These are phyloP conservation scores for Kwoniella pini DNA, from an alignment of 768 basidiomycete species.

Conservation along the genomic window DNA sequence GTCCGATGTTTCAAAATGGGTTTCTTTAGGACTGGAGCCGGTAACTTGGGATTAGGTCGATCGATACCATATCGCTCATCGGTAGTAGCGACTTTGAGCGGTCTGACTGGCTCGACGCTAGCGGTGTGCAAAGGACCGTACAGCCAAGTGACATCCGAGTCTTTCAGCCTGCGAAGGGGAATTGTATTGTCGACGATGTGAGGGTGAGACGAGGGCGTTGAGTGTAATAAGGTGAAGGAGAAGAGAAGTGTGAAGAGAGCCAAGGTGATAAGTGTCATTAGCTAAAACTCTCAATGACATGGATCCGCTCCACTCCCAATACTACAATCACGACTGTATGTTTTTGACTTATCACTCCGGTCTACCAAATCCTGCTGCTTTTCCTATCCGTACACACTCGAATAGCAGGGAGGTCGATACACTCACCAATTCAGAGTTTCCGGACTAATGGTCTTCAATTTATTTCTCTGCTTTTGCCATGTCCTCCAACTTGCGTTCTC, in stretches of 20 bases:
- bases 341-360: no score
- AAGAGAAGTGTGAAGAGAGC: background rate
- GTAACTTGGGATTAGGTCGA: conserved; percentile 24
- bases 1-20: conserved; percentile 96
- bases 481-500: conserved; percentile 99
- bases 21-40: conserved; percentile 57
- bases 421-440: conserved; percentile 97
- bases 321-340: no score
- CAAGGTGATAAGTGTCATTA: background rate
- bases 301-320: no score
- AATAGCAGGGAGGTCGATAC: background rate
- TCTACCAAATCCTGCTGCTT: no score
- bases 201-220: background rate
- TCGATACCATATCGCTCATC: conserved; percentile 62
- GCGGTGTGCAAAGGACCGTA: conserved; percentile 96
- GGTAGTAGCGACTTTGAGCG: conserved; percentile 61
- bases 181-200: no score
- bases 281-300: no score
- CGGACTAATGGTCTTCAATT: conserved; percentile 88
- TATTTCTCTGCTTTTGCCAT: conserved; percentile 99
- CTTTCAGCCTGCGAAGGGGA: conserved; percentile 78
- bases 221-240: background rate
- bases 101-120: conserved; percentile 71
- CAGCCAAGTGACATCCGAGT: conserved; percentile 98
- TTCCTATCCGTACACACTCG: background rate